Conservation (phyloP, 805 yeast genomes). For the Monosporozyma aerobia region DNA sequence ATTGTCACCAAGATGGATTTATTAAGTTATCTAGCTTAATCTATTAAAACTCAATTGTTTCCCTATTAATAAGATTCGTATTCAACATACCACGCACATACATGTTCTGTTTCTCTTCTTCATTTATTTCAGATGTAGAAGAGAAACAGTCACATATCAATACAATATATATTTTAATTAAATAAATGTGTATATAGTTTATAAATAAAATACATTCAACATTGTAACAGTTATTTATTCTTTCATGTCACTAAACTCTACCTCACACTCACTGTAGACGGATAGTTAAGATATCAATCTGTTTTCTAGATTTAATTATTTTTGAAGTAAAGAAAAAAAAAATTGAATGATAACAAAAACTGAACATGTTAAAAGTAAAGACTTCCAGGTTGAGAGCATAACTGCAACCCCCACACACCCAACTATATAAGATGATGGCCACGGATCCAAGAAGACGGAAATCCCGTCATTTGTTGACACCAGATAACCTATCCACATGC, state of each 20-base stretch:
- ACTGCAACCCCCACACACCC: not conserved
- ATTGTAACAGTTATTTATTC: not conserved
- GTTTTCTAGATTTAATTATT: not conserved
- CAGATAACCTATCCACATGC: slow-evolving; percentile 24
- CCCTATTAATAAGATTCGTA: not conserved
- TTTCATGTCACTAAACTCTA: not conserved
- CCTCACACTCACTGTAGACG: not conserved
- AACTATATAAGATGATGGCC: slow-evolving; percentile 3
- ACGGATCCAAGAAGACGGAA: slow-evolving; percentile 29
- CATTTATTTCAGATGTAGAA: not conserved
- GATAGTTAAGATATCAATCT: not conserved
- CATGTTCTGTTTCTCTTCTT: not conserved
- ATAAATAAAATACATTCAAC: not conserved
- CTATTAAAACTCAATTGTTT: not conserved
- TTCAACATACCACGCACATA: not conserved
- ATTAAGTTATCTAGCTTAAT: slow-evolving; percentile 39
- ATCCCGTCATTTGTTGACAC: slow-evolving; percentile 26
- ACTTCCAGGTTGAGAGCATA: no score
- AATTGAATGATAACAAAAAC: not conserved
- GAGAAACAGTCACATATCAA: not conserved
- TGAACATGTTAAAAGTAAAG: not conserved
- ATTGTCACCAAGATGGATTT: slow-evolving; percentile 84
- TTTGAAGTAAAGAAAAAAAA: no score
- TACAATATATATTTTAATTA: not conserved
- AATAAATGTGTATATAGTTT: not conserved